Conservation (phyloP, 306 rosid species). For the Inga leiocalycina region DNA sequence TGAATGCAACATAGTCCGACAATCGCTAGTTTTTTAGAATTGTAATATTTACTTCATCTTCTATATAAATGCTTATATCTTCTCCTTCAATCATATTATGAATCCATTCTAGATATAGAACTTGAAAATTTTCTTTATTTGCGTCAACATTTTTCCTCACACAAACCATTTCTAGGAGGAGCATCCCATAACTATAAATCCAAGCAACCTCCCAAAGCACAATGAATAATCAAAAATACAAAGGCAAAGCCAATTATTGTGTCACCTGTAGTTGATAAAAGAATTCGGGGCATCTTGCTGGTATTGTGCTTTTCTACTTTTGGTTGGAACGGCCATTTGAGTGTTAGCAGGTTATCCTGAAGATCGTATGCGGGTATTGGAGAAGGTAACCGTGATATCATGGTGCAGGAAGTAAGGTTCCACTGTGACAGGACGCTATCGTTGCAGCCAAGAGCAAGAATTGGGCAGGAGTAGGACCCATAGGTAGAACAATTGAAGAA, state of each 20-base stretch:
- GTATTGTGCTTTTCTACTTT: background rate
- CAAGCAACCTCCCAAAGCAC: too few relatives aligned
- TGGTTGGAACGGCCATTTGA: background rate
- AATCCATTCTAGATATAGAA: too few relatives aligned
- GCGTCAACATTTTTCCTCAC: background rate
- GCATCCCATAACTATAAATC: background rate
- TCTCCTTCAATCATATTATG: background rate
- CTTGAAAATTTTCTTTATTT: too few relatives aligned
- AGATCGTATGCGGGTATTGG: background rate
- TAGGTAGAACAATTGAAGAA: slow-evolving; percentile 13
- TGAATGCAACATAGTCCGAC: background rate
- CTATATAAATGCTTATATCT: background rate
- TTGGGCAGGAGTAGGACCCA: background rate
- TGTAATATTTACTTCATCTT: background rate
- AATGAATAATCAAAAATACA: too few relatives aligned
- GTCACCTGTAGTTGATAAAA: background rate
- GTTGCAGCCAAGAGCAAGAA: background rate
- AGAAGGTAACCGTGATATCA: background rate
- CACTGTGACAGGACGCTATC: background rate
- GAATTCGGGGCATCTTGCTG: background rate
- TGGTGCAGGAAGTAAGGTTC: background rate
- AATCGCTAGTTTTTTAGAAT: background rate
- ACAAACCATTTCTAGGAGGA: background rate
- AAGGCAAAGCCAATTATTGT: too few relatives aligned
- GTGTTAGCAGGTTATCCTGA: accelerated